These are phyloP conservation scores for Globisporangium sylvaticum DNA, from an alignment of 352 stramenopile genomes.

Conservation along the genomic window DNA sequence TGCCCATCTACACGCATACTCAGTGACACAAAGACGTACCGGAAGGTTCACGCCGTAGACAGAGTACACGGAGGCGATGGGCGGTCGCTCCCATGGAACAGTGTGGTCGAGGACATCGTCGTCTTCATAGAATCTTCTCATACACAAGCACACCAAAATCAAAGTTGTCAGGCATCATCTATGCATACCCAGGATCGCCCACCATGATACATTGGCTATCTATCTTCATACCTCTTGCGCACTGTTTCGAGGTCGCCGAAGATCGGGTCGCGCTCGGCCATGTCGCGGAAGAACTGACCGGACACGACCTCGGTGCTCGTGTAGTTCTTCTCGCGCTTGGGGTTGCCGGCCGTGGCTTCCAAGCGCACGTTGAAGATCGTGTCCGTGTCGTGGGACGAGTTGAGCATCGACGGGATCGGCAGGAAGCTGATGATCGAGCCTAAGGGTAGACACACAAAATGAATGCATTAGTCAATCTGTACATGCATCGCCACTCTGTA, in stretches of 20 bases:
- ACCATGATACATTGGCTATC: not conserved
- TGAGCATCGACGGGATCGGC: slow-evolving; percentile 50
- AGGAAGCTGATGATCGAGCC: slow-evolving; percentile 72
- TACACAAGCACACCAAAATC: not conserved
- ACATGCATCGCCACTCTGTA: too few species aligned
- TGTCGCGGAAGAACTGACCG: slow-evolving; percentile 65
- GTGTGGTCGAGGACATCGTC: slow-evolving; percentile 61
- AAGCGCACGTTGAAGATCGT: slow-evolving; percentile 49
- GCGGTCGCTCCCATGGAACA: slow-evolving; percentile 58
- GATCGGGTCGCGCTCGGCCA: slow-evolving; percentile 53
- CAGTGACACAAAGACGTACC: slow-evolving; percentile 22
- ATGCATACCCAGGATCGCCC: not conserved
- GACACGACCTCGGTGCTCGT: slow-evolving; percentile 65
- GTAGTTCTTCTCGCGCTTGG: slow-evolving; percentile 42
- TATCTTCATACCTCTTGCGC: slow-evolving; percentile 30
- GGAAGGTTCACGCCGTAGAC: slow-evolving; percentile 77
- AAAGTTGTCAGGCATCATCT: not conserved
- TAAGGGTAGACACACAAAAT: slow-evolving; percentile 10
- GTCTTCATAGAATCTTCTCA: slow-evolving; percentile 53
- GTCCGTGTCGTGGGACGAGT: slow-evolving; percentile 49
- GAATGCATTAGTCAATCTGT: not conserved
- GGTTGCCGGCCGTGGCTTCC: slow-evolving; percentile 16
- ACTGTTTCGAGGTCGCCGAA: slow-evolving; percentile 60
- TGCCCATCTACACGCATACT: not conserved
- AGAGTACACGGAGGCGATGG: slow-evolving; percentile 69